Percentiles rank a stretch among this genome's conserved stretches.
Conservation (phyloP, 352 stramenopile species). For the Phytophthora sojae region DNA sequence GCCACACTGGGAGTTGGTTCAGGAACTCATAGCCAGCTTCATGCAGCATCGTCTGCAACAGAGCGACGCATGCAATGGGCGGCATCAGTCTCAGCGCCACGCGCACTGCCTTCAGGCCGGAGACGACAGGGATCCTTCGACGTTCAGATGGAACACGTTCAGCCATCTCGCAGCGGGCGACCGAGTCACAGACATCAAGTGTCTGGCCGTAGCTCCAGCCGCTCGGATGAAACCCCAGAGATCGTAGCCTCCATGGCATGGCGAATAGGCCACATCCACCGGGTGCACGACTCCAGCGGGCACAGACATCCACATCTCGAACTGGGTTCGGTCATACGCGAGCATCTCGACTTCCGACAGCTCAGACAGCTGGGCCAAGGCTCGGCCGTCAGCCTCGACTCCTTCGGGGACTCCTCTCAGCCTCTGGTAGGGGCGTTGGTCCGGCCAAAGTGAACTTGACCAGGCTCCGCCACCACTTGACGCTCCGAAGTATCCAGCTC, state of each 20-base stretch:
- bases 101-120: not conserved
- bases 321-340: too few species aligned
- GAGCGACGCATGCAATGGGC: not conserved
- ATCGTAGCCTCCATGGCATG: not conserved
- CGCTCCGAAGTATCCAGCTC: too few species aligned
- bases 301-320: too few species aligned
- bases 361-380: too few species aligned
- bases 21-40: not conserved
- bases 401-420: too few species aligned
- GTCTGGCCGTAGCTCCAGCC: not conserved
- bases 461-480: too few species aligned
- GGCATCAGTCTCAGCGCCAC: not conserved
- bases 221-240: not conserved
- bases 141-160: not conserved
- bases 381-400: too few species aligned
- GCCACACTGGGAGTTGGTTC: not conserved
- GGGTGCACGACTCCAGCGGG: not conserved
- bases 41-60: constrained; percentile 1
- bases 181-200: too few species aligned
- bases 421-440: too few species aligned
- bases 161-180: not conserved
- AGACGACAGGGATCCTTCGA: not conserved
- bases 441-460: too few species aligned
- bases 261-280: not conserved
- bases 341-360: too few species aligned